These are phyloP conservation scores for Amphibolis antarctica DNA, from an alignment of 106 monocot genomes.

Conservation along the genomic window DNA sequence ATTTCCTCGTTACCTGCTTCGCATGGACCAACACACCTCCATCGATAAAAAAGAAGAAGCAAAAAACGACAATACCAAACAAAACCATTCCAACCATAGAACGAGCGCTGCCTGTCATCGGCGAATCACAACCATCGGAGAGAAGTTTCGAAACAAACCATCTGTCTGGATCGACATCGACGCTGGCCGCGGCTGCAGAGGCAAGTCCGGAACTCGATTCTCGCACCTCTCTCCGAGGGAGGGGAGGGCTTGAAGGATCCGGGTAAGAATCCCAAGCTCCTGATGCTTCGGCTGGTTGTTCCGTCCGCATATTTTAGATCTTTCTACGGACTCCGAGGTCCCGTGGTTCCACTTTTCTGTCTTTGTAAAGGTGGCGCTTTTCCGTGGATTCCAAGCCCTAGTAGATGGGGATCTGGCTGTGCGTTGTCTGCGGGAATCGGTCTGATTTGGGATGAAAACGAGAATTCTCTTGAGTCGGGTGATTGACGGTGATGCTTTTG, in stretches of 20 bases:
- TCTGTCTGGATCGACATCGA: too few relatives aligned
- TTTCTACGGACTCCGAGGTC: neutral
- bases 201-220: neutral
- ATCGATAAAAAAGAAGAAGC: too few relatives aligned
- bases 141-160: too few relatives aligned
- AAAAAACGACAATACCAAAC: too few relatives aligned
- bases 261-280: neutral
- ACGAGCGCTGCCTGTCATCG: too few relatives aligned
- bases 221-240: neutral
- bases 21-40: too few relatives aligned
- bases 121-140: too few relatives aligned
- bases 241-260: too few relatives aligned
- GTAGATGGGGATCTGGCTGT: neutral
- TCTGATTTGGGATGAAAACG: neutral
- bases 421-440: neutral
- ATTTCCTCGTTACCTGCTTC: too few relatives aligned
- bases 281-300: neutral
- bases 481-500: neutral
- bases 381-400: neutral
- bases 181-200: too few relatives aligned
- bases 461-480: neutral
- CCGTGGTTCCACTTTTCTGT: neutral
- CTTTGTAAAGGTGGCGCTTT: neutral
- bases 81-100: too few relatives aligned
- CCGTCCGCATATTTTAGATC: neutral